These are phyloP conservation scores for Flaveria brownii DNA, from an alignment of 129 eudicot species.

Conservation along the genomic window DNA sequence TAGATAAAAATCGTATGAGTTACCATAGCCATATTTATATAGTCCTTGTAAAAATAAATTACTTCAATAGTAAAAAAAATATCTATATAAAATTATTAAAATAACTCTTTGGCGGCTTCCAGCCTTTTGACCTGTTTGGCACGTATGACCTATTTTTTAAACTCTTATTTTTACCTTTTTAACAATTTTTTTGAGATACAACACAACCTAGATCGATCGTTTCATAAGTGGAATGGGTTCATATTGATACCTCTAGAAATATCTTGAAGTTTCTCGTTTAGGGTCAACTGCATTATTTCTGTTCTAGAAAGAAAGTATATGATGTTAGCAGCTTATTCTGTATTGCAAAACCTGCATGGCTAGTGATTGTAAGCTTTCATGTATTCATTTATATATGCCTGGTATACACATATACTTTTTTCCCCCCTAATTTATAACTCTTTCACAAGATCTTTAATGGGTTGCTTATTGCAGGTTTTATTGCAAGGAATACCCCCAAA, in stretches of 20 bases:
- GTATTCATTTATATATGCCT: neutral
- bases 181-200: neutral
- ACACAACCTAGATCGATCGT: neutral
- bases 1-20: neutral
- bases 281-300: neutral
- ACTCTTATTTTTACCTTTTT: neutral
- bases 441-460: neutral
- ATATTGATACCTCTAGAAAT: neutral
- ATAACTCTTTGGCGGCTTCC: neutral
- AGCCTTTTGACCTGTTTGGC: neutral
- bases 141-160: neutral
- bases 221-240: neutral
- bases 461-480: slow-evolving; percentile 50
- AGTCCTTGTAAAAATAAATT: neutral
- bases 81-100: neutral
- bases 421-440: neutral
- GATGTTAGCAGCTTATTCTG: neutral
- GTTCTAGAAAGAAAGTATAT: neutral
- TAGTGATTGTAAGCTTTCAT: slow-evolving; percentile 3
- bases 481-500: slow-evolving; percentile 61
- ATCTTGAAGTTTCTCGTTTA: slow-evolving; percentile 2
- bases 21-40: neutral
- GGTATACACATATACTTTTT: neutral
- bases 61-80: neutral
- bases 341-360: slow-evolving; percentile 11